phyloP scores from a whole-genome alignment of 2,329 filamentous ascomycete species.

The Leptosphaerulina australis region DNA sequence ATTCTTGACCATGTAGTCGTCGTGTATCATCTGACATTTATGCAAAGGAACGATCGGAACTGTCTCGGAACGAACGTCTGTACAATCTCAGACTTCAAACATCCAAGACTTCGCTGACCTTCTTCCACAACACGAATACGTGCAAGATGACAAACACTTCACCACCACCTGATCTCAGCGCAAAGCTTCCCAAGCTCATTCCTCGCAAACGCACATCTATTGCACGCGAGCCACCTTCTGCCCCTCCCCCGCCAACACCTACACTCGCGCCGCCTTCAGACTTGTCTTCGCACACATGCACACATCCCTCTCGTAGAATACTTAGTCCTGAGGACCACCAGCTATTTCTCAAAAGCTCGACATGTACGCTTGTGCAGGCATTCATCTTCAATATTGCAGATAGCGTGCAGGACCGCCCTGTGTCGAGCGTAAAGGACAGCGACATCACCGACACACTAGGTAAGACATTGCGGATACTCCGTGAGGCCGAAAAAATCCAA shows the following conservation, averaged over 20 bases:
- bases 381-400: constrained; percentile 90
- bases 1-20: no score
- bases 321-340: constrained; percentile 80
- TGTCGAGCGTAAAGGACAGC: constrained; percentile 65
- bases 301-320: constrained; percentile 76
- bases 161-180: constrained; percentile 33
- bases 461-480: constrained; percentile 71
- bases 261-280: constrained; percentile 71
- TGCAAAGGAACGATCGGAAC: constrained; percentile 7
- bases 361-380: constrained; percentile 75
- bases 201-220: constrained; percentile 40
- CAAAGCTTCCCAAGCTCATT: constrained; percentile 44
- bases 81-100: neutral
- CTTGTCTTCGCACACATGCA: constrained; percentile 65
- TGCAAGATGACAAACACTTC: constrained; percentile 23
- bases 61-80: constrained; percentile 1
- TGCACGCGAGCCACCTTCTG: constrained; percentile 31
- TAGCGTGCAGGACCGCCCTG: constrained; percentile 72
- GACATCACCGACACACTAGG: constrained; percentile 66
- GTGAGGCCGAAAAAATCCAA: constrained; percentile 71
- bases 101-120: neutral
- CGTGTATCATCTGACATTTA: no score
- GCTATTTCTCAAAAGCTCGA: constrained; percentile 77
- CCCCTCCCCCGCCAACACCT: constrained; percentile 76
- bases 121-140: neutral